Conservation (phyloP, 352 stramenopile species). For the Achlya hypogyna region DNA sequence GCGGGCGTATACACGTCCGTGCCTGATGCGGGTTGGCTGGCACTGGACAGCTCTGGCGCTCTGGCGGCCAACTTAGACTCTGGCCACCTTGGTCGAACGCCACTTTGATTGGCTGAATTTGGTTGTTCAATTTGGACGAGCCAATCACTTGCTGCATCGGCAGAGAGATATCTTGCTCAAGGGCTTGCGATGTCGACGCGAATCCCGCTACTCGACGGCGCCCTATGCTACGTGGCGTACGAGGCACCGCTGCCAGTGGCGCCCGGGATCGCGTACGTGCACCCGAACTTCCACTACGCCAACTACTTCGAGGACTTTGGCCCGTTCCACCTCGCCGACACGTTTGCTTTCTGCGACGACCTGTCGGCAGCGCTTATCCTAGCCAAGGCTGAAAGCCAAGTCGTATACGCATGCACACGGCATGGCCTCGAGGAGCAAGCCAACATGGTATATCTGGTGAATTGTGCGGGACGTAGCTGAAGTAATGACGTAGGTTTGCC, state of each 20-base stretch:
- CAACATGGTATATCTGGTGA: slow-evolving; percentile 41
- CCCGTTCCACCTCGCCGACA: slow-evolving; percentile 75
- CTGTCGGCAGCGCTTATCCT: slow-evolving; percentile 49
- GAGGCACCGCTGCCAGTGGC: neutral
- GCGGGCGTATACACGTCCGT: too few relatives aligned
- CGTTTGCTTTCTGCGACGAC: slow-evolving; percentile 46
- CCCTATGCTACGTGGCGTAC: neutral
- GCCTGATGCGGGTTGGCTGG: too few relatives aligned
- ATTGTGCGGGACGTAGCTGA: too few relatives aligned
- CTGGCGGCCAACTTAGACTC: too few relatives aligned
- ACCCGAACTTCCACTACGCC: slow-evolving; percentile 81
- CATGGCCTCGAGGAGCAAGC: slow-evolving; percentile 46
- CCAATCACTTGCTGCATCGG: too few relatives aligned
- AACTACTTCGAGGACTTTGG: slow-evolving; percentile 95
- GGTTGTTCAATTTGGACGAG: too few relatives aligned
- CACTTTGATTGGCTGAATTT: too few relatives aligned
- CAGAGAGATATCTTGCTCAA: too few relatives aligned
- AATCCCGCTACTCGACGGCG: neutral
- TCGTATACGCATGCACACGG: slow-evolving; percentile 63
- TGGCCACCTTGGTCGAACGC: too few relatives aligned
- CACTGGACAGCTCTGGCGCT: too few relatives aligned
- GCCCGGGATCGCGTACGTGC: slow-evolving; percentile 44
- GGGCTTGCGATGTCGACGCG: neutral
- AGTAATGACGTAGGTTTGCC: slow-evolving; percentile 27
- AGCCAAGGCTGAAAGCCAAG: slow-evolving; percentile 14